These are phyloP conservation scores for Curvularia eragrostidis DNA, from an alignment of 2,329 filamentous ascomycete genomes.

Conservation along the genomic window DNA sequence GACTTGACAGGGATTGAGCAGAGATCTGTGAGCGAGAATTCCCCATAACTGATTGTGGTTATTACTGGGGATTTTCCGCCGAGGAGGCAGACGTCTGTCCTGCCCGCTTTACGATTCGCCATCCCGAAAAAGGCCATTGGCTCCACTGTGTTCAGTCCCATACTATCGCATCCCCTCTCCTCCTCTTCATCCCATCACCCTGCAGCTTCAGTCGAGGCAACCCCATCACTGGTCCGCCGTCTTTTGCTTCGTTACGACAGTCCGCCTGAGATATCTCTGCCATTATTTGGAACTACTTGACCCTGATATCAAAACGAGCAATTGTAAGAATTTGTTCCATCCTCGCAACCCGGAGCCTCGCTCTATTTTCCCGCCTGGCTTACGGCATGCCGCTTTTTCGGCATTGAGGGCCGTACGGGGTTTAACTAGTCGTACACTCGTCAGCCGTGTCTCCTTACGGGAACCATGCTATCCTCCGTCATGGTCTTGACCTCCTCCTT, in stretches of 20 bases:
- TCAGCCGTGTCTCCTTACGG: conserved; percentile 14
- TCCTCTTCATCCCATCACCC: conserved; percentile 25
- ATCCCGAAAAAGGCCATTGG: conserved; percentile 39
- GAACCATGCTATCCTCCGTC: conserved; percentile 17
- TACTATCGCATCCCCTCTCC: conserved; percentile 28
- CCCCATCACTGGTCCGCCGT: conserved; percentile 10
- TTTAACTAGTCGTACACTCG: conserved; percentile 23
- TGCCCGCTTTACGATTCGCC: conserved; percentile 41
- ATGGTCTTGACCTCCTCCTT: conserved; percentile 26
- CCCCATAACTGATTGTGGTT: conserved; percentile 47
- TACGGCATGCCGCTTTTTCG: conserved; percentile 7
- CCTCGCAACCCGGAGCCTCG: conserved; percentile 6
- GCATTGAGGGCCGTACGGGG: conserved; percentile 16
- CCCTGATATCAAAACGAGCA: conserved; percentile 35
- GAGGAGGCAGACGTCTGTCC: conserved; percentile 37
- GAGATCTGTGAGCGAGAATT: conserved; percentile 45
- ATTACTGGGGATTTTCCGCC: conserved; percentile 50
- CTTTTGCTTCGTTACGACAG: conserved; percentile 8
- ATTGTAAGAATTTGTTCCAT: conserved; percentile 27
- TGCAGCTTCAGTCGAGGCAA: conserved; percentile 20
- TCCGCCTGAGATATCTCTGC: neutral
- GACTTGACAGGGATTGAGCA: conserved; percentile 42
- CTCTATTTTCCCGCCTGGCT: conserved; percentile 1
- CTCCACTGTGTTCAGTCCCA: conserved; percentile 28
- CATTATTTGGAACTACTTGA: conserved; percentile 1